phyloP scores from a whole-genome alignment of 2,329 filamentous ascomycete species.

The Camptophora hylomeconis region DNA sequence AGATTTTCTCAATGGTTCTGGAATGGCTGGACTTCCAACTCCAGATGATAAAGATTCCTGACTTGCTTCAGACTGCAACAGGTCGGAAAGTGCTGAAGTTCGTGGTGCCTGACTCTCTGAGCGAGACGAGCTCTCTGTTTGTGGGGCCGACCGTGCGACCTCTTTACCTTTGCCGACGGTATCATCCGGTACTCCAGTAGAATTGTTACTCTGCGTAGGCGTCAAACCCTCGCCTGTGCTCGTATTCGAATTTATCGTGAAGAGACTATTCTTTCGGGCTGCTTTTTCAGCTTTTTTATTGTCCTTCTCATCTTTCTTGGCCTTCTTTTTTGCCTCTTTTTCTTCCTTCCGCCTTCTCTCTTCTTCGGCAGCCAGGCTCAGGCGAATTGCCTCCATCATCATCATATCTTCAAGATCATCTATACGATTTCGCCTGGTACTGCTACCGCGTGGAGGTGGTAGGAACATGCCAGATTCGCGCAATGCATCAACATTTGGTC shows the following conservation, averaged over 20 bases:
- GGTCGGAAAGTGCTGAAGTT: slow-evolving; percentile 7
- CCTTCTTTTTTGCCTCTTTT: slow-evolving; percentile 67
- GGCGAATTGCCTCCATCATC: slow-evolving; percentile 90
- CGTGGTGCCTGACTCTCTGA: too few relatives aligned
- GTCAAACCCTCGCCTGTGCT: slow-evolving; percentile 50
- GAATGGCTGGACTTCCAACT: slow-evolving; percentile 22
- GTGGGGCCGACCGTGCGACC: slow-evolving; percentile 55
- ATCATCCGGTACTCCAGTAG: slow-evolving; percentile 26
- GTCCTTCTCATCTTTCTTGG: slow-evolving; percentile 74
- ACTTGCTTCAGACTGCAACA: slow-evolving; percentile 15
- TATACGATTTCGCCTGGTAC: slow-evolving; percentile 50
- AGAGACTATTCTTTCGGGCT: slow-evolving; percentile 49
- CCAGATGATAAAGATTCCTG: slow-evolving; percentile 16
- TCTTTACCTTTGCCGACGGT: slow-evolving; percentile 52
- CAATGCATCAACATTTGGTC: slow-evolving; percentile 21
- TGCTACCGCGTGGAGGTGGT: slow-evolving; percentile 32
- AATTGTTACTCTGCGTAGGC: slow-evolving; percentile 25
- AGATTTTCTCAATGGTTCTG: slow-evolving; percentile 48
- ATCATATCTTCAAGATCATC: slow-evolving; percentile 95
- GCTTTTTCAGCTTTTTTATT: slow-evolving; percentile 61
- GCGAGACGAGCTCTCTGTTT: too few relatives aligned
- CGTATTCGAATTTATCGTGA: slow-evolving; percentile 38
- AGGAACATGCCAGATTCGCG: slow-evolving; percentile 21
- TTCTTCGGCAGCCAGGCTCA: slow-evolving; percentile 85
- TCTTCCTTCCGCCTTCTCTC: slow-evolving; percentile 78